These are phyloP conservation scores for Podospora pseudopauciseta DNA, from an alignment of 495 filamentous ascomycete genomes.

Conservation along the genomic window DNA sequence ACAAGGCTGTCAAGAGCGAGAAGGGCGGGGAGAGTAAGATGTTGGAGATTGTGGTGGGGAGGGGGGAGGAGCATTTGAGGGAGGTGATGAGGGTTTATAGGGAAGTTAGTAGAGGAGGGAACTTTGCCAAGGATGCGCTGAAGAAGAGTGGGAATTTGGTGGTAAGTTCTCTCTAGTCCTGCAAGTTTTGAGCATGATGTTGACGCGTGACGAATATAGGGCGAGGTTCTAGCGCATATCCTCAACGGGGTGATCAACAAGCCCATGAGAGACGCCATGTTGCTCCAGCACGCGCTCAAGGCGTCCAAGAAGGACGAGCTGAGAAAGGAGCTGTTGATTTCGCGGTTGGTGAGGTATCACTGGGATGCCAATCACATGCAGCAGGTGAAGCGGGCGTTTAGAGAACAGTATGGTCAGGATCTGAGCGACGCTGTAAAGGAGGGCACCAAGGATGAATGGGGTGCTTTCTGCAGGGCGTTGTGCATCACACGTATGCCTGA, in stretches of 20 bases:
- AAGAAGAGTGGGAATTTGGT: conserved; percentile 86
- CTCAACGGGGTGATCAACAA: conserved; percentile 96
- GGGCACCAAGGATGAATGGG: conserved; percentile 50
- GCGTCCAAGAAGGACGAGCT: conserved; percentile 58
- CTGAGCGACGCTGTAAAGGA: conserved; percentile 59
- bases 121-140: conserved; percentile 84
- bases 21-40: conserved; percentile 89
- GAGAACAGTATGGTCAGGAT: conserved; percentile 65
- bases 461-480: conserved; percentile 49
- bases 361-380: conserved; percentile 79
- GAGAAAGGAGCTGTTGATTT: conserved; percentile 78
- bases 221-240: conserved; percentile 90
- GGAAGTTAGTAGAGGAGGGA: conserved; percentile 56
- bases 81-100: conserved; percentile 77
- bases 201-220: conserved; percentile 47
- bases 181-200: background rate
- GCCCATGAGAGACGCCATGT: conserved; percentile 87
- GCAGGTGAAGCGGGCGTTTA: conserved; percentile 65
- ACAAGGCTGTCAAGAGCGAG: conserved; percentile 63
- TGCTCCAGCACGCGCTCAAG: conserved; percentile 86
- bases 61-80: conserved; percentile 75
- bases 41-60: conserved; percentile 76
- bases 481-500: conserved; percentile 53
- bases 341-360: conserved; percentile 73
- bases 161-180: conserved; percentile 51